phyloP scores from a whole-genome alignment of 768 basidiomycete species.

The Boletales sp. region DNA sequence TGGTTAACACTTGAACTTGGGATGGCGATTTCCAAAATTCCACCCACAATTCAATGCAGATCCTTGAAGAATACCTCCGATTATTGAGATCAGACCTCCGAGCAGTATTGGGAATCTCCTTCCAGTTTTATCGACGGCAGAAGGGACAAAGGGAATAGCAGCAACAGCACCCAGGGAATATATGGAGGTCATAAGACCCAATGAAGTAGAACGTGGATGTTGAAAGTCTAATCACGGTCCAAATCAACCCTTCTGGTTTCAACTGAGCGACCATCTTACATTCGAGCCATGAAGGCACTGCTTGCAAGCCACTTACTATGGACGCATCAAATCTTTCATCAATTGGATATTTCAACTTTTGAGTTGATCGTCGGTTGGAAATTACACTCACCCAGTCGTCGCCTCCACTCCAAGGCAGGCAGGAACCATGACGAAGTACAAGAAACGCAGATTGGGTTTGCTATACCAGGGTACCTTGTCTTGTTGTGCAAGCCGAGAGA shows the following conservation, averaged over 20 bases:
- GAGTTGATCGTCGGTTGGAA: too few species aligned
- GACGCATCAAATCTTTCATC: conserved; percentile 32
- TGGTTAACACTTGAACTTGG: too few species aligned
- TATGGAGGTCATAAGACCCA: conserved; percentile 49
- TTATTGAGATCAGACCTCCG: conserved; percentile 2
- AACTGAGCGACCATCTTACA: conserved; percentile 35
- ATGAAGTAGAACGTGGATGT: conserved; percentile 48
- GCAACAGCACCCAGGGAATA: conserved; percentile 57
- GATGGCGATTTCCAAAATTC: too few species aligned
- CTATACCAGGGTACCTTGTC: conserved; percentile 59
- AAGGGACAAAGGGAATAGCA: conserved; percentile 40
- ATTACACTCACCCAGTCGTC: conserved; percentile 13
- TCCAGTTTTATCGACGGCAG: conserved; percentile 4
- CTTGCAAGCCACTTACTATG: conserved; percentile 62
- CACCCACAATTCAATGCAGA: conserved; percentile 9
- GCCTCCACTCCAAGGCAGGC: conserved; percentile 19
- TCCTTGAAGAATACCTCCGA: conserved; percentile 10
- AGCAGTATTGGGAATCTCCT: conserved; percentile 11
- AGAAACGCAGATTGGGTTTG: conserved; percentile 53
- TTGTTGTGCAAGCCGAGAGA: conserved; percentile 26
- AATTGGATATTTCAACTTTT: background rate
- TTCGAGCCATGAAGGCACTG: conserved; percentile 52
- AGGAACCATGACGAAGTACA: conserved; percentile 57
- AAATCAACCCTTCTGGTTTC: background rate
- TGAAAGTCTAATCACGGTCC: conserved; percentile 42